Evolutionary conservation across 805 yeast genomes (phyloP).

Genomic region (Suhomyces pyralidae): DNA sequence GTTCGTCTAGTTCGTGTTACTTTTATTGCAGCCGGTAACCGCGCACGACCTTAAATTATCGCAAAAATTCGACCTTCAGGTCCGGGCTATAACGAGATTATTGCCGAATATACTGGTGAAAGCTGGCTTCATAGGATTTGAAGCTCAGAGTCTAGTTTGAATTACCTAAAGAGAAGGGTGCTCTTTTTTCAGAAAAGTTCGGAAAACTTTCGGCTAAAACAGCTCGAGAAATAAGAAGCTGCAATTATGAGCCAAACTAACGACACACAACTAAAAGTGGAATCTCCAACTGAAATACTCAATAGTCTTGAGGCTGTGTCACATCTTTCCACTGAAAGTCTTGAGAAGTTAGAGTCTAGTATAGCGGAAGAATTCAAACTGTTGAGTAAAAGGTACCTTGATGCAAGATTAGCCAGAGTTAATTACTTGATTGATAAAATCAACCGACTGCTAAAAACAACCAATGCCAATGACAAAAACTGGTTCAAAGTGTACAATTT

Average conservation of each 20-base stretch:
- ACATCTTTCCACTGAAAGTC: neutral
- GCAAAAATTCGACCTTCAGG: slow-evolving; percentile 1
- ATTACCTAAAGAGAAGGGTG: too few species aligned
- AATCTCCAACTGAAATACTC: neutral
- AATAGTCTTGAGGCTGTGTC: neutral
- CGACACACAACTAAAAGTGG: neutral
- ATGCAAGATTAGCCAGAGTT: slow-evolving; percentile 28
- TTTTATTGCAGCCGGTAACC: slow-evolving; percentile 1
- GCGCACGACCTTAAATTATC: slow-evolving; percentile 6
- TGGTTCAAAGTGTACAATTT: slow-evolving; percentile 32
- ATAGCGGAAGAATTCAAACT: slow-evolving; percentile 22
- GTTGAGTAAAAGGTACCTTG: slow-evolving; percentile 23
- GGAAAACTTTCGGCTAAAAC: neutral
- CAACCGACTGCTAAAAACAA: slow-evolving; percentile 21
- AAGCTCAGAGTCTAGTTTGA: neutral
- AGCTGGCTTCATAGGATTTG: neutral
- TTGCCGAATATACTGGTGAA: neutral
- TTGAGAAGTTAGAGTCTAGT: slow-evolving; percentile 7
- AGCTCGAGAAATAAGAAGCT: neutral
- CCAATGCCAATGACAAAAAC: slow-evolving; percentile 26
- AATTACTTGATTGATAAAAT: slow-evolving; percentile 23
- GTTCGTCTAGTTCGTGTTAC: too few species aligned
- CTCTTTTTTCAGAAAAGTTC: neutral
- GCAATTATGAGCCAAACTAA: neutral
- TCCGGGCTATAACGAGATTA: neutral